Percentiles rank a stretch among this genome's conserved stretches.
These are phyloP conservation scores for Chalciporus piperatus DNA, from an alignment of 768 basidiomycete genomes.

Conservation along the genomic window DNA sequence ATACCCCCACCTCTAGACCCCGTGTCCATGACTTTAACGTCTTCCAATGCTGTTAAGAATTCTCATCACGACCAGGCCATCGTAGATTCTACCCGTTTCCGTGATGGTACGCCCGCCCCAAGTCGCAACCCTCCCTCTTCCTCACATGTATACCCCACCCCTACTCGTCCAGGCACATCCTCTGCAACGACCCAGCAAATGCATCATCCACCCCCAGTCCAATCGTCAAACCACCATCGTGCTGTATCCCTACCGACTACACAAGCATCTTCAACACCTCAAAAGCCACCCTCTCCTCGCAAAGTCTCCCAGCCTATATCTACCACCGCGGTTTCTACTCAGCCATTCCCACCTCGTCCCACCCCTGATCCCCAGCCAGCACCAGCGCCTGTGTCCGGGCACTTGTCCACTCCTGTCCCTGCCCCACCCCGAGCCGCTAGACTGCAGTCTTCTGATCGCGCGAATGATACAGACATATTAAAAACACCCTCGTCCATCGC, in stretches of 20 bases:
- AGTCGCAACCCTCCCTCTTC: slow-evolving; percentile 20
- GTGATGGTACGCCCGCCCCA: slow-evolving; percentile 16
- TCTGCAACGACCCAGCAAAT: slow-evolving; percentile 19
- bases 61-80: slow-evolving; percentile 19
- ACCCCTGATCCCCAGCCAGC: slow-evolving; percentile 18
- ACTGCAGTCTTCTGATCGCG: slow-evolving; percentile 27
- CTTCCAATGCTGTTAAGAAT: slow-evolving; percentile 17
- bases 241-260: slow-evolving; percentile 35
- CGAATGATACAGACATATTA: slow-evolving; percentile 50
- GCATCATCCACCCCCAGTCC: slow-evolving; percentile 20
- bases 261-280: slow-evolving; percentile 14
- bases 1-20: slow-evolving; percentile 16
- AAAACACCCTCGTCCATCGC: slow-evolving; percentile 67
- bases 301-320: slow-evolving; percentile 28
- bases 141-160: slow-evolving; percentile 22
- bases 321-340: slow-evolving; percentile 22
- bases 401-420: slow-evolving; percentile 32
- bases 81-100: slow-evolving; percentile 22
- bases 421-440: slow-evolving; percentile 27
- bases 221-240: slow-evolving; percentile 32
- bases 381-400: slow-evolving; percentile 30
- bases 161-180: slow-evolving; percentile 20
- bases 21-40: slow-evolving; percentile 4
- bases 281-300: slow-evolving; percentile 28
- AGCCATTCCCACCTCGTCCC: slow-evolving; percentile 30